Percentiles rank a stretch among this genome's conserved stretches.
Evolutionary conservation across 2,329 filamentous ascomycete species (phyloP).

Genomic region (Triangularia setosa): DNA sequence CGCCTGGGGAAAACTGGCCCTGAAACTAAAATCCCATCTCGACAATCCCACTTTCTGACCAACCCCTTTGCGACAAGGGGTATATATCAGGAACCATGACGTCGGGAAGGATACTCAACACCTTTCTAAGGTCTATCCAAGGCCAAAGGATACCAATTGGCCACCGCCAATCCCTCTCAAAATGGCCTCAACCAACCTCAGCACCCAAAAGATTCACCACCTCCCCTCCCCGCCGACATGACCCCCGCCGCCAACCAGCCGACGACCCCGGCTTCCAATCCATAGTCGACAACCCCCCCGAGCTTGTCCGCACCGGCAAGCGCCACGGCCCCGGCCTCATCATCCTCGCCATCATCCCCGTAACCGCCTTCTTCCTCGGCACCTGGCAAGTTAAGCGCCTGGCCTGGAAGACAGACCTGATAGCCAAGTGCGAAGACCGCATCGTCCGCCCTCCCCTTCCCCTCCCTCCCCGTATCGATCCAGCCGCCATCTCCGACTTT

Average conservation of each 20-base stretch:
- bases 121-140: constrained; percentile 19
- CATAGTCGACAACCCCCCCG: constrained; percentile 79
- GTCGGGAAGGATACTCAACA: constrained; percentile 11
- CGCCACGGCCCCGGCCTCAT: constrained; percentile 76
- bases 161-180: constrained; percentile 29
- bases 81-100: constrained; percentile 13
- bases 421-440: constrained; percentile 89
- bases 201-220: not conserved
- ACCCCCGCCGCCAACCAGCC: constrained; percentile 44
- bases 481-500: constrained; percentile 77
- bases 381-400: constrained; percentile 95
- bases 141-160: constrained; percentile 14
- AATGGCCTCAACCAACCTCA: constrained; percentile 26
- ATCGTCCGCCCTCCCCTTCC: constrained; percentile 81
- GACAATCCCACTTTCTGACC: not conserved
- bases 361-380: constrained; percentile 85
- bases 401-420: constrained; percentile 87
- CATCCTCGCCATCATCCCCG: constrained; percentile 79
- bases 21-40: not conserved
- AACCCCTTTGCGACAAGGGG: not conserved
- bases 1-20: not conserved
- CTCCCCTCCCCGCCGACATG: not conserved
- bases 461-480: constrained; percentile 77
- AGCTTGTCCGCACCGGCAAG: constrained; percentile 70
- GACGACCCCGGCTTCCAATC: constrained; percentile 80